phyloP scores from a whole-genome alignment of 2,329 filamentous ascomycete species.

The Mariannaea sp. region DNA sequence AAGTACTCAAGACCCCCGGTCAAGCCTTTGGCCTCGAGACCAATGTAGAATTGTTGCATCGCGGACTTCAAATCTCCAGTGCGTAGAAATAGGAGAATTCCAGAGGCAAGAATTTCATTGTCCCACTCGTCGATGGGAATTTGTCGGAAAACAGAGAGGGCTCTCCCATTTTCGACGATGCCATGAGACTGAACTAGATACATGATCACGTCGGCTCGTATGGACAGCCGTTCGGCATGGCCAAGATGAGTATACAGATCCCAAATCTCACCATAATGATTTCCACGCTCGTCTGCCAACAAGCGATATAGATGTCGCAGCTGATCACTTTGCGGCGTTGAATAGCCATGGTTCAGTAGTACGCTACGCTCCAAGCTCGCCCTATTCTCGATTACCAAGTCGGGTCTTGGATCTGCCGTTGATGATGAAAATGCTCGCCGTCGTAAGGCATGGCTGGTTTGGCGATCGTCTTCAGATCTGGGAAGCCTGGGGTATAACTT shows the following conservation, averaged over 20 bases:
- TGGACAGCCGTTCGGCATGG: slow-evolving; percentile 34
- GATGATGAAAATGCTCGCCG: slow-evolving; percentile 38
- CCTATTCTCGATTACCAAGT: background rate
- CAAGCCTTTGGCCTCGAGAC: slow-evolving; percentile 42
- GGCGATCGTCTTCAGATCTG: slow-evolving; percentile 28
- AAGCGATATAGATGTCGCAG: slow-evolving; percentile 24
- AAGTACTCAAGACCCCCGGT: slow-evolving; percentile 51
- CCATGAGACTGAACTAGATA: slow-evolving; percentile 51
- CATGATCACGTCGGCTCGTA: slow-evolving; percentile 44
- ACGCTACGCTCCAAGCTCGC: background rate
- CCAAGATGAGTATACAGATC: slow-evolving; percentile 47
- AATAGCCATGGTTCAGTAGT: too few relatives aligned
- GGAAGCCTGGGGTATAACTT: slow-evolving; percentile 42
- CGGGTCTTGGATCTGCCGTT: slow-evolving; percentile 11
- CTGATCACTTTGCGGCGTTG: background rate
- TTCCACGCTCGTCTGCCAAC: slow-evolving; percentile 32
- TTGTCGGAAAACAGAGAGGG: slow-evolving; percentile 51
- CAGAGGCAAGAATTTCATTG: slow-evolving; percentile 46
- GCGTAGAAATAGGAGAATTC: slow-evolving; percentile 49
- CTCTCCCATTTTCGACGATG: slow-evolving; percentile 51
- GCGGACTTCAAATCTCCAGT: slow-evolving; percentile 47
- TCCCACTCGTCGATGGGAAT: slow-evolving; percentile 47
- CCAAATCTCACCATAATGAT: slow-evolving; percentile 51
- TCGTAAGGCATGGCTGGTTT: slow-evolving; percentile 24
- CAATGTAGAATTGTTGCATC: slow-evolving; percentile 46